phyloP scores from a whole-genome alignment of 2,329 filamentous ascomycete species.

The Neurospora crassa region DNA sequence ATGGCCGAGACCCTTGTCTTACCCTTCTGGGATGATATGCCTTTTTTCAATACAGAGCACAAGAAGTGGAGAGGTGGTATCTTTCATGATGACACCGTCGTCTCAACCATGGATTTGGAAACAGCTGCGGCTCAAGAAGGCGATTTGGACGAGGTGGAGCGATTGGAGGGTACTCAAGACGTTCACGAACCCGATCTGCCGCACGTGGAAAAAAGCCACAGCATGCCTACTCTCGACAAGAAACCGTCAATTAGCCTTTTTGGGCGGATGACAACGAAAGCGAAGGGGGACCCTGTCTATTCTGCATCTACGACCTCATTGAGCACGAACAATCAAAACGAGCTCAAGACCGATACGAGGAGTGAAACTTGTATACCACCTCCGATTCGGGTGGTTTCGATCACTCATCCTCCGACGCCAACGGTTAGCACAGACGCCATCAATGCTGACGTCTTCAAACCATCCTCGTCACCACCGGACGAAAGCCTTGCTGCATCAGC shows the following conservation, averaged over 20 bases:
- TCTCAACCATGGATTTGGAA: slow-evolving; percentile 27
- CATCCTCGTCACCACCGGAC: slow-evolving; percentile 45
- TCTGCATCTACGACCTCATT: slow-evolving; percentile 35
- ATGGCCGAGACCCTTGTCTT: slow-evolving; percentile 83
- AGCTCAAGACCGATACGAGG: slow-evolving; percentile 23
- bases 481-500: slow-evolving; percentile 49
- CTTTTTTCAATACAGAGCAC: slow-evolving; percentile 73
- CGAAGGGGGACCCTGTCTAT: slow-evolving; percentile 14
- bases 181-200: slow-evolving; percentile 30
- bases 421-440: slow-evolving; percentile 57
- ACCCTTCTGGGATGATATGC: slow-evolving; percentile 93
- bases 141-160: slow-evolving; percentile 38
- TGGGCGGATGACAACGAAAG: slow-evolving; percentile 33
- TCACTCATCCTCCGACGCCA: slow-evolving; percentile 53
- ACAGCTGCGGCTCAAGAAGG: slow-evolving; percentile 32
- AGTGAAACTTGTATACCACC: slow-evolving; percentile 32
- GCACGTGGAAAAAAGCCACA: slow-evolving; percentile 47
- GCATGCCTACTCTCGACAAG: slow-evolving; percentile 25
- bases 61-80: slow-evolving; percentile 81
- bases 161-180: slow-evolving; percentile 31
- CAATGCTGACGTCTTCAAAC: slow-evolving; percentile 54
- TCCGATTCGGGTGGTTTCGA: slow-evolving; percentile 51
- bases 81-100: slow-evolving; percentile 48
- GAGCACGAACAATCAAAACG: slow-evolving; percentile 36
- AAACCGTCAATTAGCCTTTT: slow-evolving; percentile 33